Base-by-base conservation (phyloP, 2,329 filamentous ascomycete genomes). In the Aspergillus udagawae region DNA sequence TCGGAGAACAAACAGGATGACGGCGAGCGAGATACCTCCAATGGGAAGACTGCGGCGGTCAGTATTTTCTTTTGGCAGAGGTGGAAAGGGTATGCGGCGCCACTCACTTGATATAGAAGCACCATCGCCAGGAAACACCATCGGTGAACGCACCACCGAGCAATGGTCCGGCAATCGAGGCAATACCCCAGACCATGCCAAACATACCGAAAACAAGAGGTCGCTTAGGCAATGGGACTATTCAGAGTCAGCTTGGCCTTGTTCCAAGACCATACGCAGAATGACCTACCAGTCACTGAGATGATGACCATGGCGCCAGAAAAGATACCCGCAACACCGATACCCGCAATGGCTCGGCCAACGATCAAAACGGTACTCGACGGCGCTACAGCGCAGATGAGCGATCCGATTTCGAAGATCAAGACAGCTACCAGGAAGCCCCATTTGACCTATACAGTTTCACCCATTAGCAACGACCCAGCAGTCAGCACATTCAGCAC, bases 151-250 rank as follows among this genome's bases (percentile, higher is more conserved):
- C 75, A n/a, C 77, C 78, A 27, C 78, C 77, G 44, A 80, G 63
- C 44, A 77, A 65, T 3, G 76, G 76, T 3, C 73, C 74, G 28
- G 73, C 67, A 45, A 78, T 70, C 5, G 72, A 72, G 0, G 82
- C 82, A 51, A 86, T 77, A 17, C 83, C 83, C 70, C 80, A 85
- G 74, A 84, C 82, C 51, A 76, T 80, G 10, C 80, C 80, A 44
- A 85, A 76, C 44, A 84, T 67, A 0, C 69, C 70, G 23, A 71
- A 68, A 23, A 66, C 68, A 2, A 71, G 60, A 79, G 83, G 32
- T 7, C 83, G 75, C 63, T 83, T 81, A 7, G 78, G 70, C 8
- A 86, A 75, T 4, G 83, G 83, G 50, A 85, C 77, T 6, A 65
- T 66, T 49, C 51, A 27, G 7, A 54, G 23, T 47, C 49, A n/a